phyloP scores from a whole-genome alignment of 768 basidiomycete species.

The Sarcomyxa edulis region DNA sequence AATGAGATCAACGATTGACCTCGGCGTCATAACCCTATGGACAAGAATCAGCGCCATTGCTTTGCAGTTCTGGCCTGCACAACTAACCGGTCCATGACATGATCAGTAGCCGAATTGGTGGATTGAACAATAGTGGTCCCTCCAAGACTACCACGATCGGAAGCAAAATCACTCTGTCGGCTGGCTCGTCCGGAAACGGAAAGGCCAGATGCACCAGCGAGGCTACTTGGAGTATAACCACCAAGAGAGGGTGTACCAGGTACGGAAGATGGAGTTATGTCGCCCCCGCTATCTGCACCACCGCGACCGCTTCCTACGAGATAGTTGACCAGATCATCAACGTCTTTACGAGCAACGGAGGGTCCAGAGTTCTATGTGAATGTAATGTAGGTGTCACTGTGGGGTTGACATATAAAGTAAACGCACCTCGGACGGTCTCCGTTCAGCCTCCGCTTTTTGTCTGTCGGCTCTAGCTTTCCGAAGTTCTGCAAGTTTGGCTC shows the following conservation, averaged over 20 bases:
- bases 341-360: slow-evolving; percentile 41
- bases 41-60: slow-evolving; percentile 7
- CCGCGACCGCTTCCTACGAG: slow-evolving; percentile 42
- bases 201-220: slow-evolving; percentile 28
- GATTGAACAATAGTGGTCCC: slow-evolving; percentile 42
- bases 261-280: slow-evolving; percentile 62
- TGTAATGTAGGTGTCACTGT: slow-evolving; percentile 2
- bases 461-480: slow-evolving; percentile 72
- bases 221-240: slow-evolving; percentile 24
- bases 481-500: slow-evolving; percentile 81
- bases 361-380: slow-evolving; percentile 35
- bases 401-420: slow-evolving; percentile 2
- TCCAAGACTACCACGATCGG: slow-evolving; percentile 36
- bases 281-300: slow-evolving; percentile 49
- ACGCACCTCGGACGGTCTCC: slow-evolving; percentile 32
- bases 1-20: slow-evolving; percentile 72
- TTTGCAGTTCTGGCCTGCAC: slow-evolving; percentile 1
- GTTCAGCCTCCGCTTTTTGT: slow-evolving; percentile 48
- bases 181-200: slow-evolving; percentile 60
- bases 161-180: slow-evolving; percentile 59
- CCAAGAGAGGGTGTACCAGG: slow-evolving; percentile 63
- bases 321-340: slow-evolving; percentile 68
- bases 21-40: slow-evolving; percentile 54
- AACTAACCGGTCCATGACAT: slow-evolving; percentile 64
- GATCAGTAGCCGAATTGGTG: slow-evolving; percentile 54